Evolutionary conservation across 192 early-diverging fungal genomes (phyloP).

Genomic region (Podila verticillata): DNA sequence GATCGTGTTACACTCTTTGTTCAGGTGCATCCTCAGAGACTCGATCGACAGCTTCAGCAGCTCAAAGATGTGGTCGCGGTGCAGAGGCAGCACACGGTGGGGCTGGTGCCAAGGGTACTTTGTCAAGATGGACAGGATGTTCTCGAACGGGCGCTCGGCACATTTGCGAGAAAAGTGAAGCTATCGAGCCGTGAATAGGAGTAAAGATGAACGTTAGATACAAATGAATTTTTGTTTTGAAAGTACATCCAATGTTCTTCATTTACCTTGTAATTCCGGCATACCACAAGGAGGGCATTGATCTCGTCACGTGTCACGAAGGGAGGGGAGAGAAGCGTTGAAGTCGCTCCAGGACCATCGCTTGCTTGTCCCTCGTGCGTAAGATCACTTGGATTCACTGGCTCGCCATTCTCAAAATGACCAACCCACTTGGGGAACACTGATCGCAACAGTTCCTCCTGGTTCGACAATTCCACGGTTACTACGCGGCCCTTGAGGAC

Average conservation of each 20-base stretch:
- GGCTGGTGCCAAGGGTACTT: slow-evolving; percentile 83
- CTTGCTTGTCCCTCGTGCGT: neutral
- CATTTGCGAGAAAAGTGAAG: slow-evolving; percentile 79
- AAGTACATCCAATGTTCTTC: neutral
- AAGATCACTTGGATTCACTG: slow-evolving; percentile 18
- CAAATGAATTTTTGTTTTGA: neutral
- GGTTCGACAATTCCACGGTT: slow-evolving; percentile 55
- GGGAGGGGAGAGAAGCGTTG: slow-evolving; percentile 11
- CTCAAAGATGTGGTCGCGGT: slow-evolving; percentile 77
- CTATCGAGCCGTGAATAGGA: slow-evolving; percentile 31
- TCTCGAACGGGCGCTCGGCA: slow-evolving; percentile 80
- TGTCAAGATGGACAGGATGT: slow-evolving; percentile 73
- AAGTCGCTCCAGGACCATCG: neutral
- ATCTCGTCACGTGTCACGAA: slow-evolving; percentile 79
- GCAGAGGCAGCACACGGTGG: slow-evolving; percentile 65
- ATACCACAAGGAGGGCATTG: slow-evolving; percentile 71
- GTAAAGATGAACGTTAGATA: neutral
- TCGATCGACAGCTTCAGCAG: slow-evolving; percentile 64
- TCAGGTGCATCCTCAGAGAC: slow-evolving; percentile 66
- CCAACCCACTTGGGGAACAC: slow-evolving; percentile 72
- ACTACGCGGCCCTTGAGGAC: slow-evolving; percentile 72
- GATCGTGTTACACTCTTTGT: slow-evolving; percentile 67
- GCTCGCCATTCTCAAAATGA: slow-evolving; percentile 54
- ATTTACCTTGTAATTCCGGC: slow-evolving; percentile 77
- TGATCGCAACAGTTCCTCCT: slow-evolving; percentile 64